Evolutionary conservation across 208 protist species (phyloP).

Genomic region (Angomonas desouzai): DNA sequence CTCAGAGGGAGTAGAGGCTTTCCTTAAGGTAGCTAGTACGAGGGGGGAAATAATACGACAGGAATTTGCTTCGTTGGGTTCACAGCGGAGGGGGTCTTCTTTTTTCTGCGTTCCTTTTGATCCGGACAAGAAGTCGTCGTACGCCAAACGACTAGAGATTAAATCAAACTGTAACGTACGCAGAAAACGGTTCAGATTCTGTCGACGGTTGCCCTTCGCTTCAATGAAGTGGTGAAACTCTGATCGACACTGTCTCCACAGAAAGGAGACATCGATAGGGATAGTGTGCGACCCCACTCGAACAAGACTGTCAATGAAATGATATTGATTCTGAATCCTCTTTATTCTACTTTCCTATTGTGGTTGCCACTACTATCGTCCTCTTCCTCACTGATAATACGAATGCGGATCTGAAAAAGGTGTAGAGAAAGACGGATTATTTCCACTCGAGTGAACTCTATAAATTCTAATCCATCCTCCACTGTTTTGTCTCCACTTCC

Average conservation of each 20-base stretch:
- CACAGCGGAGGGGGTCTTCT: neutral
- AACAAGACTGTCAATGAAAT: neutral
- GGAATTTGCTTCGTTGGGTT: neutral
- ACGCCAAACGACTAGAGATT: neutral
- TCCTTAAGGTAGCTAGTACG: neutral
- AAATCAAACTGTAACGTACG: neutral
- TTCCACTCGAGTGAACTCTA: neutral
- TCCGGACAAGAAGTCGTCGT: neutral
- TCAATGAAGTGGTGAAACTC: neutral
- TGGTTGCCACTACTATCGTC: too few relatives aligned
- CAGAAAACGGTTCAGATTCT: neutral
- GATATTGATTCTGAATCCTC: neutral
- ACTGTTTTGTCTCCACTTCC: neutral
- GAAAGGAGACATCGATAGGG: neutral
- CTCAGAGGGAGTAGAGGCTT: neutral
- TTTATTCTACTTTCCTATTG: too few relatives aligned
- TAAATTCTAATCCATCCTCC: neutral
- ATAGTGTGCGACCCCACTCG: neutral
- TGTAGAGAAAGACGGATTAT: neutral
- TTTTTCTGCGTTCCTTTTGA: neutral
- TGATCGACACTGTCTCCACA: neutral
- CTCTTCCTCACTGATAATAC: too few relatives aligned
- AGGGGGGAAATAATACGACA: neutral
- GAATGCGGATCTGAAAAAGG: neutral
- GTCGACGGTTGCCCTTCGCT: neutral